Conservation (phyloP, 176 grass and related monocot species). For the Calamus simplicifolius region DNA sequence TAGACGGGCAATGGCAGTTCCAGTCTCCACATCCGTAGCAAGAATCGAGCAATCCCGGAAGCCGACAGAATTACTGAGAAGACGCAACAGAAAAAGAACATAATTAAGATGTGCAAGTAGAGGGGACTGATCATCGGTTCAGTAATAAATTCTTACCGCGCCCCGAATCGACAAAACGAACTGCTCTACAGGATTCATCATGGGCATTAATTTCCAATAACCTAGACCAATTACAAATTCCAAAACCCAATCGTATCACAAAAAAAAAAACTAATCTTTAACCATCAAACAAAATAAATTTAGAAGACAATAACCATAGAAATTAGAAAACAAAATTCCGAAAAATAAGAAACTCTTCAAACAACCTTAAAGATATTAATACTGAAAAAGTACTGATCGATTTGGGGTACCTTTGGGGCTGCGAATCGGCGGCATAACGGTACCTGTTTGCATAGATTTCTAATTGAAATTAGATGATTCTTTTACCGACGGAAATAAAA, state of each 20-base stretch:
- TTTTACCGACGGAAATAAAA: conserved; percentile 2
- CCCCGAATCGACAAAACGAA: conserved; percentile 74
- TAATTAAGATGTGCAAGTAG: not conserved
- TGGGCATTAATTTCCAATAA: conserved; percentile 43
- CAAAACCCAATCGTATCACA: too few relatives aligned
- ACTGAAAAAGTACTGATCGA: too few relatives aligned
- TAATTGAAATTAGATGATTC: conserved; percentile 9
- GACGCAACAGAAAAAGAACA: too few relatives aligned
- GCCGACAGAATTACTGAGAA: conserved; percentile 61
- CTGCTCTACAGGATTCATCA: conserved; percentile 72
- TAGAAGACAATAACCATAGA: too few relatives aligned
- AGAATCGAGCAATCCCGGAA: conserved; percentile 73
- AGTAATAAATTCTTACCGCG: conserved; percentile 41
- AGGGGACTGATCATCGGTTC: not conserved
- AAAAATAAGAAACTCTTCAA: too few relatives aligned
- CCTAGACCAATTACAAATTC: conserved; percentile 10
- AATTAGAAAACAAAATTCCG: too few relatives aligned
- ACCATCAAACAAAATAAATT: too few relatives aligned
- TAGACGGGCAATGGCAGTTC: conserved; percentile 57
- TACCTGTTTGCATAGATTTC: conserved; percentile 27
- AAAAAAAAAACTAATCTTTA: too few relatives aligned
- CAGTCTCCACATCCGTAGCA: conserved; percentile 61
- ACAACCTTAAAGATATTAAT: too few relatives aligned
- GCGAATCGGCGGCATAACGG: conserved; percentile 43
- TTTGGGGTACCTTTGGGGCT: conserved; percentile 48